Evolutionary conservation across 768 basidiomycete genomes (phyloP), one percentile per base, ranked within the genome.

Genomic region (Leccinum ochraceum): DNA sequence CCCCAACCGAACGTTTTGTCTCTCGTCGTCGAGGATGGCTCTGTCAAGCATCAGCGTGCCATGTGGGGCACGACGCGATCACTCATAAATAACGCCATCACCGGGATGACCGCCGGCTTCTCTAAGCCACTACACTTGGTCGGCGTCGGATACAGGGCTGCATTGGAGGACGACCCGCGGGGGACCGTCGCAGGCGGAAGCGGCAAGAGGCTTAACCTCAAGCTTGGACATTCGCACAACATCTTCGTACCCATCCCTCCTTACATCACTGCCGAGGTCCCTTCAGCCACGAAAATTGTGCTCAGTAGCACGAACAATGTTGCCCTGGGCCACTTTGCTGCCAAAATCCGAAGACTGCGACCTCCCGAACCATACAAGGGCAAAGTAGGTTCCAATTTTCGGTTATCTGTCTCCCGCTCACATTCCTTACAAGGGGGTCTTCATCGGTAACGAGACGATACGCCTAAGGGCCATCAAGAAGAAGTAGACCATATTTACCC

Each of bases 331-430:
- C 79, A 92, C 64, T 96, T 96, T 71, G 91, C 94, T 0, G 94
- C 95, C 6, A 84, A 86, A 64, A 87, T 98, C 26, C 81, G 95
- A 63, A 83, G 81, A 60, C 89, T 87, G 78, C 84, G 96, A 67
- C 89, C 88, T 66, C 96, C 96, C 22, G 96, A 99, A 72, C 95
- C 95, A 16, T 99, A 98, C 77, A 94, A 98, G 77, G 96, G 95
- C 72, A 98, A 98, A 84, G 95, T 96, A 69, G 55, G 90, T 76
- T 51, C 9, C 1, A 17, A 20, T 30, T n/a, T 3, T 24, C 51
- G 3, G 22, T 49, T 36, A 22, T 39, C 34, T 20, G 28, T 34
- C 53, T 50, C 39, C 49, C 24, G n/a, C 62, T 62, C 42, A 60
- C 28, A 49, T 59, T 51, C 53, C 30, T 32, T 59, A 22, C 17